Conservation (phyloP, 2,329 filamentous ascomycete species). For the Lasiodiplodia theobromae region DNA sequence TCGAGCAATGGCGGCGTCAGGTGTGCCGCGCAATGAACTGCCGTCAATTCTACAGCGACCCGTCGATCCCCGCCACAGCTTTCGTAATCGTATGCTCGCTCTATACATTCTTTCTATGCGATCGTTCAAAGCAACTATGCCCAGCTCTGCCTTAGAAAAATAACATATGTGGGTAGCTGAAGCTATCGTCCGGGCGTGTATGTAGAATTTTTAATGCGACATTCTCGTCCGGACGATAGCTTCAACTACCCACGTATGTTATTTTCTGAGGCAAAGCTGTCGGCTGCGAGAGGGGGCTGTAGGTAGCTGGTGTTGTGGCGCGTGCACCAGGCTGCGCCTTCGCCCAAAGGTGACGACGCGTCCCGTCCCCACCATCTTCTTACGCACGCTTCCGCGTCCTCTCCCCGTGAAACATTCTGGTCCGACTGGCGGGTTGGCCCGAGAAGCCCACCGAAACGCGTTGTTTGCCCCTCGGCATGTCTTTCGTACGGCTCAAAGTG, state of each 20-base stretch:
- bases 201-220: too few species aligned
- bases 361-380: constrained; percentile 6
- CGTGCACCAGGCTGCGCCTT: constrained; percentile 18
- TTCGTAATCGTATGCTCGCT: background rate
- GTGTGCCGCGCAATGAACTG: background rate
- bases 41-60: background rate
- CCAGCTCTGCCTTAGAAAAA: too few species aligned
- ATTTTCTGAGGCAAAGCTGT: too few species aligned
- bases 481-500: background rate
- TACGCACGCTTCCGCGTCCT: constrained; percentile 3
- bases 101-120: background rate
- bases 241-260: too few species aligned
- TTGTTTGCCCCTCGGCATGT: background rate
- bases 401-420: background rate
- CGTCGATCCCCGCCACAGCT: background rate
- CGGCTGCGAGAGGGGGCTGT: too few species aligned
- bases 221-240: too few species aligned
- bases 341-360: constrained; percentile 11
- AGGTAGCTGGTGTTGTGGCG: constrained; percentile 12
- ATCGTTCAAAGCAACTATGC: too few species aligned
- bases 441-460: background rate
- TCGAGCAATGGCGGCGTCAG: background rate
- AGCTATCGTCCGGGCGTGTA: too few species aligned
- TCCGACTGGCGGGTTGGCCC: background rate
- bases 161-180: too few species aligned